phyloP scores from a whole-genome alignment of 2,329 filamentous ascomycete species.

The Pseudonectria buxi region DNA sequence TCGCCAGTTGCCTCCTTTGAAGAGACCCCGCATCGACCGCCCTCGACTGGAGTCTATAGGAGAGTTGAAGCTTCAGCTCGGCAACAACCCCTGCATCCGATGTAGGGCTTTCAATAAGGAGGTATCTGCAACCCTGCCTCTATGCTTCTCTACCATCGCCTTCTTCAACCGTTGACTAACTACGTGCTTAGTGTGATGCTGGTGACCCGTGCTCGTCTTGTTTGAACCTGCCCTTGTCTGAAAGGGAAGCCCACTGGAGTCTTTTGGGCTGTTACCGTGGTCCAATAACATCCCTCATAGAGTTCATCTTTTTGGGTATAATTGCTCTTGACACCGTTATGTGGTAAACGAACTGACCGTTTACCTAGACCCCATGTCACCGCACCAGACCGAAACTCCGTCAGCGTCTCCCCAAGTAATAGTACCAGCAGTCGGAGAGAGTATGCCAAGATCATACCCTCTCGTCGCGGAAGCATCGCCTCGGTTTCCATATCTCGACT shows the following conservation, averaged over 20 bases:
- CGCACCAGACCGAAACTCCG: slow-evolving; percentile 43
- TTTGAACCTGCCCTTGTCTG: slow-evolving; percentile 28
- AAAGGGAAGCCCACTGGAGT: slow-evolving; percentile 40
- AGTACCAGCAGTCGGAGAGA: slow-evolving; percentile 45
- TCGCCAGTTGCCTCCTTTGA: slow-evolving; percentile 47
- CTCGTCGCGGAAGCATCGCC: slow-evolving; percentile 33
- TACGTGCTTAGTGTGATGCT: slow-evolving; percentile 41
- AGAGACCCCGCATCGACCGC: slow-evolving; percentile 45
- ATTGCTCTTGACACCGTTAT: neutral
- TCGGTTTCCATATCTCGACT: slow-evolving; percentile 42
- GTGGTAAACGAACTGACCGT: slow-evolving; percentile 7
- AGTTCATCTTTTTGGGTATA: slow-evolving; percentile 45
- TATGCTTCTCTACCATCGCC: neutral
- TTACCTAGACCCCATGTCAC: slow-evolving; percentile 38
- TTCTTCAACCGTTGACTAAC: slow-evolving; percentile 8
- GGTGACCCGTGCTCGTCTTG: slow-evolving; percentile 44
- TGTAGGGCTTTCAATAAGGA: slow-evolving; percentile 41
- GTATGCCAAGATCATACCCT: slow-evolving; percentile 40
- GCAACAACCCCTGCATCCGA: slow-evolving; percentile 43
- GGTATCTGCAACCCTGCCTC: slow-evolving; percentile 28
- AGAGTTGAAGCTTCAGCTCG: slow-evolving; percentile 44
- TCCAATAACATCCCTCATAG: slow-evolving; percentile 39
- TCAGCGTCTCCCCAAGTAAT: slow-evolving; percentile 43
- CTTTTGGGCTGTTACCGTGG: slow-evolving; percentile 46
- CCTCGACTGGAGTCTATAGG: slow-evolving; percentile 50